phyloP scores from a whole-genome alignment of 192 early-diverging fungal genomes.

The Coemansia sp. region DNA sequence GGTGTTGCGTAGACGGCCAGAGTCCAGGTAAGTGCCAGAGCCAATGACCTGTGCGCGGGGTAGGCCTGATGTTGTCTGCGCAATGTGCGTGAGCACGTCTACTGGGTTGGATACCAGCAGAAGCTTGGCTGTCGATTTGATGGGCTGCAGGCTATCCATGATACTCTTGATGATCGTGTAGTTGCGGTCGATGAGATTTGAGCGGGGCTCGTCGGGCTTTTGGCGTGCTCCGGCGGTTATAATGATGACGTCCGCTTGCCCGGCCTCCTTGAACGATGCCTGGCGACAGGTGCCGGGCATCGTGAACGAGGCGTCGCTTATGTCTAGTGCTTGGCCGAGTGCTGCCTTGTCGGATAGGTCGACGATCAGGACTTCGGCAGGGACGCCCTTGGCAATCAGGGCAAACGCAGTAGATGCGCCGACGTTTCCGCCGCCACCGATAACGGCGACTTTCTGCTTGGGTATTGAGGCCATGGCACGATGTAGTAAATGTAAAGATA shows the following conservation, averaged over 20 bases:
- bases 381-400: constrained; percentile 66
- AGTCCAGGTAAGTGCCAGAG: constrained; percentile 84
- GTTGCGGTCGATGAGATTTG: constrained; percentile 77
- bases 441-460: constrained; percentile 62
- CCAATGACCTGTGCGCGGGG: constrained; percentile 81
- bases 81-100: constrained; percentile 82
- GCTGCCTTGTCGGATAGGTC: constrained; percentile 71
- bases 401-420: constrained; percentile 76
- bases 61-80: constrained; percentile 78
- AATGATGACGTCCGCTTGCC: constrained; percentile 82
- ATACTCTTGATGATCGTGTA: constrained; percentile 74
- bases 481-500: neutral
- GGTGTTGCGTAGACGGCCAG: constrained; percentile 67
- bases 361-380: constrained; percentile 72
- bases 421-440: constrained; percentile 76
- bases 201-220: constrained; percentile 72
- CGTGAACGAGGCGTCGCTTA: constrained; percentile 78
- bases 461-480: constrained; percentile 28
- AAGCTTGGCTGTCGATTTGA: constrained; percentile 72
- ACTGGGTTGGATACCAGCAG: constrained; percentile 85
- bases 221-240: constrained; percentile 86
- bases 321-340: constrained; percentile 79
- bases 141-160: constrained; percentile 72
- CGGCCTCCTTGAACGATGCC: constrained; percentile 69
- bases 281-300: constrained; percentile 63